Evolutionary conservation across 306 rosid species (phyloP), one percentile per base, ranked within the genome.

Genomic region (Begonia peltatifolia): DNA sequence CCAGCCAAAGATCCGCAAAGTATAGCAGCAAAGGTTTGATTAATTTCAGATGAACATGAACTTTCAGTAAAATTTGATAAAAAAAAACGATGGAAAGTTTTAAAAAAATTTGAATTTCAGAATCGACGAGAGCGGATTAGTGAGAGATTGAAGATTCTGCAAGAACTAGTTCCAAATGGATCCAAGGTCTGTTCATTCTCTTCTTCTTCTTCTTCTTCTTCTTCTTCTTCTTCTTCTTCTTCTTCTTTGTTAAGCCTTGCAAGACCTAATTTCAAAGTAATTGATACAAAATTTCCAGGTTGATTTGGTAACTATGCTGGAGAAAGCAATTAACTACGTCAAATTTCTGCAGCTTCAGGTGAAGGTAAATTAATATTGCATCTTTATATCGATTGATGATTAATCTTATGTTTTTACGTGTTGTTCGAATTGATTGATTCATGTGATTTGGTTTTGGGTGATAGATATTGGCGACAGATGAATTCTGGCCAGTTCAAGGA

Each of bases 341-440:
- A 88, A 88, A 69, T 88, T 88, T 72, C 97, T 88, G 73, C 97
- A 88, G 46, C 55, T 88, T 57, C 96, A 88, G 81, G 93, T 84
- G 55, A 88, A 88, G 97, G 95, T 87, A 62, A 46, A 68, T n/a
- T 23, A n/a, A 25, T 25, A 3, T 25, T 25, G 2, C 6, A 25
- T 25, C 6, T 25, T 25, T 25, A 25, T 25, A 25, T 25, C 35
- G 4, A 25, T 6, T 25, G 2, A 25, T 25, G 4, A 25, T 6
- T 25, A 25, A 25, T 25, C 35, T 25, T 6, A 25, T 25, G 35
- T 25, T 25, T 25, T 25, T 25, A 25, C 35, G 35, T 25, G 35
- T 25, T 25, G 6, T 25, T 25, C 1, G 35, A 25, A 6, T 30
- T 5, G 8, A 30, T 30, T 30, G 38, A 30, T 30, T 30, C 8